Base-by-base conservation (phyloP, 1,284 basidiomycete genomes). In the Tausonia pullulans region DNA sequence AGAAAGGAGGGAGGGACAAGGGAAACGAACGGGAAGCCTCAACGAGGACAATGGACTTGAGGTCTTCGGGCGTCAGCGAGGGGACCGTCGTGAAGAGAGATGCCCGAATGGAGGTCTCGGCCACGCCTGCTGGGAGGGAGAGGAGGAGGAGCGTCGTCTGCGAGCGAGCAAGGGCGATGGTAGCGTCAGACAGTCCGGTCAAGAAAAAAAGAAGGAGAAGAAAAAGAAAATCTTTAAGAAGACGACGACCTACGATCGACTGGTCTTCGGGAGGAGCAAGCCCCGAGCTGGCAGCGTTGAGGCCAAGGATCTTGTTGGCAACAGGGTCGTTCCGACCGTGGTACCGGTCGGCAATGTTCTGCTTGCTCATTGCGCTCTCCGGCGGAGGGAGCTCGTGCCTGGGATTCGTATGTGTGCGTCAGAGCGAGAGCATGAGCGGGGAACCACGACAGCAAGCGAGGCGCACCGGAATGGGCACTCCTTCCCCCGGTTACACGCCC, bases 71-170 rank as follows among this genome's bases (percentile, higher is more conserved):
- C 55, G 86, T 80, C 8, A 90, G 75, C 5, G 81, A 81, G 2
- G 89, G 87, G 49, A 91, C 79, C 9, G 87, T 85, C 67, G 82
- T 81, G 58, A 87, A 74, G 55, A 95, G 84, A 43, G 82, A 79
- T 4, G 90, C 86, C 45, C 90, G 87, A 65, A 98, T 81, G 63
- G 83, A 84, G 13, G 83, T 78, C 73, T 98, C 93, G 0, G 85
- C 87, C 0, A 85, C 83, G 41, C 81, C 78, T 0, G 83, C 71
- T 0, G 95, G 87, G 40, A 99, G 81, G 3, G 87, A 86, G 3
- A 94, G 86, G 61, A 98, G 81, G 77, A 97, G 94, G 13, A 99
- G 79, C 1, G 95, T 96, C 27, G 86, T 92, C 93, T 95, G 69
- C 2, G 66, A 39, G 6, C n/a, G 16, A 50, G 64, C 64, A 46